A percentile compares a stretch with the other conserved stretches of the same genome.
phyloP scores from a whole-genome alignment of 1,284 basidiomycete genomes.

The Cutaneotrichosporon sp. region DNA sequence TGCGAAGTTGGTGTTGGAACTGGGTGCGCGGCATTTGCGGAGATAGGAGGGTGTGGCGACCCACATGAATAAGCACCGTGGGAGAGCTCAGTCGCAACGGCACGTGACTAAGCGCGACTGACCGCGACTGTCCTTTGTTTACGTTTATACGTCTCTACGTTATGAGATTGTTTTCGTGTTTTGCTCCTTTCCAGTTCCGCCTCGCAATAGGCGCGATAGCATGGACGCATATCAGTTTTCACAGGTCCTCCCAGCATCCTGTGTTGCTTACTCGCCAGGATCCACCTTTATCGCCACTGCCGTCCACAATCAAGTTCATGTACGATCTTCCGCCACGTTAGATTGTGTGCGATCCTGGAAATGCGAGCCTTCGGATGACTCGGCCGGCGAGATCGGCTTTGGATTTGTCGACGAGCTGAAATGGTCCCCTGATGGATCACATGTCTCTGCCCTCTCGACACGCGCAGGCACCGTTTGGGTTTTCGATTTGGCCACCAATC shows the following conservation, averaged over 20 bases:
- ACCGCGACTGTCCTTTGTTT: no score
- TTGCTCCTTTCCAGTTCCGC: no score
- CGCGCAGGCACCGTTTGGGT: conserved; percentile 59
- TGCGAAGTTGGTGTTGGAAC: no score
- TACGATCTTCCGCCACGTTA: conserved; percentile 41
- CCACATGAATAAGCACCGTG: not conserved
- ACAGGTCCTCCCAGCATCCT: conserved; percentile 23
- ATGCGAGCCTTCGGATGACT: conserved; percentile 12
- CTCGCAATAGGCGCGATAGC: not conserved
- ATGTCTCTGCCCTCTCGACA: conserved; percentile 66
- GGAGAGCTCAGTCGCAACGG: not conserved
- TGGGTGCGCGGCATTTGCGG: not conserved
- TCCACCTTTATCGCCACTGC: conserved; percentile 45
- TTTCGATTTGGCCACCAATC: conserved; percentile 51
- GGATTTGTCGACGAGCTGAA: conserved; percentile 61
- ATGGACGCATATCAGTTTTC: conserved; percentile 45
- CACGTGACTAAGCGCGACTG: no score
- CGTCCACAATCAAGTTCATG: conserved; percentile 28
- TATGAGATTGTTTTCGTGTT: no score
- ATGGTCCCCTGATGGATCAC: conserved; percentile 79
- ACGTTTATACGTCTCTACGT: no score
- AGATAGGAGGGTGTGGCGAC: not conserved
- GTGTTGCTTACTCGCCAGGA: conserved; percentile 40
- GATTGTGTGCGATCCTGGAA: conserved; percentile 39
- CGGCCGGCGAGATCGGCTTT: not conserved